Evolutionary conservation across 345 rosid species (phyloP).

Genomic region (Stellera chamaejasme): DNA sequence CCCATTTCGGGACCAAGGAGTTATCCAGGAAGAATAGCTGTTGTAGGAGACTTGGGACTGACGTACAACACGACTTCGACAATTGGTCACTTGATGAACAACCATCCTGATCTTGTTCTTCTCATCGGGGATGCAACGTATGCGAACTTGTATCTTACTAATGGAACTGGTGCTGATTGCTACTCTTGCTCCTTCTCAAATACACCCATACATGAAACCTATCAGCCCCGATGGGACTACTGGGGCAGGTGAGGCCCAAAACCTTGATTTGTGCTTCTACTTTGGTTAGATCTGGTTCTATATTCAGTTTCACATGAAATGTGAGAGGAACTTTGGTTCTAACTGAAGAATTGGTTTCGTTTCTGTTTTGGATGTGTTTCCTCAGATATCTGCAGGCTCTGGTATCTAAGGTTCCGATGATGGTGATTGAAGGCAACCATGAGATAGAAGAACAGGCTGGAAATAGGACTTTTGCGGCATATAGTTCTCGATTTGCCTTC

Average conservation of each 20-base stretch:
- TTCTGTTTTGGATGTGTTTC: not conserved
- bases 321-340: not conserved
- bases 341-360: not conserved
- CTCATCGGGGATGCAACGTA: slow-evolving; percentile 67
- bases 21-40: slow-evolving; percentile 57
- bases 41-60: slow-evolving; percentile 75
- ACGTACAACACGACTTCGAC: slow-evolving; percentile 80
- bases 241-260: slow-evolving; percentile 53
- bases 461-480: slow-evolving; percentile 50
- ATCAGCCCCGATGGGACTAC: slow-evolving; percentile 89
- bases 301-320: not conserved
- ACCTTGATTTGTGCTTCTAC: not conserved
- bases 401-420: slow-evolving; percentile 58
- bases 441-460: slow-evolving; percentile 59
- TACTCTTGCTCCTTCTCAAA: slow-evolving; percentile 48
- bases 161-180: slow-evolving; percentile 76
- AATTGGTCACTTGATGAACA: slow-evolving; percentile 39
- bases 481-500: slow-evolving; percentile 67
- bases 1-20: slow-evolving; percentile 45
- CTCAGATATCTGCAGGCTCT: slow-evolving; percentile 71
- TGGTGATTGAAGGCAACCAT: slow-evolving; percentile 76
- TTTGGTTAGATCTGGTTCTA: too few species aligned
- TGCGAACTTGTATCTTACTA: slow-evolving; percentile 70
- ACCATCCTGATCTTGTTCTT: slow-evolving; percentile 62
- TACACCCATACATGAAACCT: slow-evolving; percentile 68